phyloP scores from a whole-genome alignment of 2,329 filamentous ascomycete species.

The Claviceps digitariae region DNA sequence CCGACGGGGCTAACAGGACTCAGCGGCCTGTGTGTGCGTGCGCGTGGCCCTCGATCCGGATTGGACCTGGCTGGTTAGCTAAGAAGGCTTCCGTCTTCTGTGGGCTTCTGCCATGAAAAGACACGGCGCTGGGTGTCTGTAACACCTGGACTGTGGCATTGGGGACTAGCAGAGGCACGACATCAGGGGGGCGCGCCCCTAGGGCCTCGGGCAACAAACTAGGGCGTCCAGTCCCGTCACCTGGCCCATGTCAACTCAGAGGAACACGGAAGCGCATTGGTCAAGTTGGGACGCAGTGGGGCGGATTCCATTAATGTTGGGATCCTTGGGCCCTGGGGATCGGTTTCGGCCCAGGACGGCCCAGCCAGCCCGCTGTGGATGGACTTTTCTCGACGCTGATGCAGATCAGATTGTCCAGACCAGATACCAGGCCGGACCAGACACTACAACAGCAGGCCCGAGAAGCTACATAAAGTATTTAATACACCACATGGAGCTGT shows the following conservation, averaged over 20 bases:
- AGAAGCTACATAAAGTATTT: too few species aligned
- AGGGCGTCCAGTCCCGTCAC: neutral
- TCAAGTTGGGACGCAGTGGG: neutral
- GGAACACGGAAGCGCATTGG: neutral
- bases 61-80: neutral
- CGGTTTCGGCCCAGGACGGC: too few species aligned
- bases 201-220: neutral
- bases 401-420: too few species aligned
- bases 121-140: neutral
- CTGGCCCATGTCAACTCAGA: neutral
- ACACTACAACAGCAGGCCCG: too few species aligned
- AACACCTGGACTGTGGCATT: neutral
- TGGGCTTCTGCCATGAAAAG: constrained; percentile 1
- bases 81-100: neutral
- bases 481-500: too few species aligned
- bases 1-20: constrained; percentile 1
- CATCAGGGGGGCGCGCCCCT: too few species aligned
- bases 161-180: too few species aligned
- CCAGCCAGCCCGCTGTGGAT: neutral
- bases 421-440: too few species aligned
- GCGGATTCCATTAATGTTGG: neutral
- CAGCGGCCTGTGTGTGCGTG: neutral
- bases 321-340: neutral
- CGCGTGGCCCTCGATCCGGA: constrained; percentile 2
- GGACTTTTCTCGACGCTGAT: too few species aligned